Percentiles rank a stretch among this genome's conserved stretches.
phyloP scores from a whole-genome alignment of 106 monocot genomes.

The Platanthera guangdongensis region DNA sequence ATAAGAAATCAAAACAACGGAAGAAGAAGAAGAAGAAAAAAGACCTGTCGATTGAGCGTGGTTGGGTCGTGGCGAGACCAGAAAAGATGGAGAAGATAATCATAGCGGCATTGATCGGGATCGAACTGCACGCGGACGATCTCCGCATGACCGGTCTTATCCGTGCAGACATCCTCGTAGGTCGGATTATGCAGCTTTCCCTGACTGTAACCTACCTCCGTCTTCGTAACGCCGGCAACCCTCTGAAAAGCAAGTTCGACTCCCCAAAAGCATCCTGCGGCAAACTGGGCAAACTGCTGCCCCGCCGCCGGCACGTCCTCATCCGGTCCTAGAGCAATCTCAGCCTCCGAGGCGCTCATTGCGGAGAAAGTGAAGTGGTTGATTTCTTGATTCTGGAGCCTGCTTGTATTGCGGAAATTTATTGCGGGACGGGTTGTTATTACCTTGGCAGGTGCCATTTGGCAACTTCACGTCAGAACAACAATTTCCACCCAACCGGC shows the following conservation, averaged over 20 bases:
- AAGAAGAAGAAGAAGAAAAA: neutral
- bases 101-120: constrained; percentile 47
- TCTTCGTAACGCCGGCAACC: constrained; percentile 52
- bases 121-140: constrained; percentile 71
- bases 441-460: too few relatives aligned
- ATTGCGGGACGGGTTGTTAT: too few relatives aligned
- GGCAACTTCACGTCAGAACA: too few relatives aligned
- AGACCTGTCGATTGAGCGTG: constrained; percentile 69
- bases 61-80: constrained; percentile 78
- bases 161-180: constrained; percentile 51
- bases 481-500: too few relatives aligned
- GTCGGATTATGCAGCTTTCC: constrained; percentile 47
- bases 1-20: neutral
- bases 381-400: too few relatives aligned
- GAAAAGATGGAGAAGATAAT: constrained; percentile 44
- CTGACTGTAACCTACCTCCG: constrained; percentile 90
- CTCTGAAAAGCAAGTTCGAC: constrained; percentile 68
- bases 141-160: constrained; percentile 63
- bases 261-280: constrained; percentile 81
- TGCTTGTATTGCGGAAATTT: too few relatives aligned
- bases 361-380: neutral
- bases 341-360: constrained; percentile 9
- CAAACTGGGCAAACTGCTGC: constrained; percentile 61
- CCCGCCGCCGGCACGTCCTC: constrained; percentile 38
- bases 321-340: constrained; percentile 40